Base-by-base conservation (phyloP, 2,329 filamentous ascomycete species). In the Fusarium compactum region DNA sequence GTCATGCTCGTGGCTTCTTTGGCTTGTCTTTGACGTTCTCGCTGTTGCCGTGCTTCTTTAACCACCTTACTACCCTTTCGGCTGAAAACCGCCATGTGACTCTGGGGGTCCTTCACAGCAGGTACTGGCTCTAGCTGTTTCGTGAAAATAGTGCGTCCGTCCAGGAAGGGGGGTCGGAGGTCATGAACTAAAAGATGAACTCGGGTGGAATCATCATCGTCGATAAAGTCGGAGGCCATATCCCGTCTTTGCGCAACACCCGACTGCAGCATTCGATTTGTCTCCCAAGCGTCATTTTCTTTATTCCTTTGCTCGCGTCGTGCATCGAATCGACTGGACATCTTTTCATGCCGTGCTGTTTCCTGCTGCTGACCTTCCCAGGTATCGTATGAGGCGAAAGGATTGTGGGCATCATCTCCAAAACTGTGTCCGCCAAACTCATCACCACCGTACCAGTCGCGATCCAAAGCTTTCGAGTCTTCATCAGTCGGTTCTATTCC, bases 61-160 rank as follows among this genome's bases (percentile, higher is more conserved):
- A 99, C 96, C 3, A 98, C 94, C 74, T 90, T 92, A 78, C 95
- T 98, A 1, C 96, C 96, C 79, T 98, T 98, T 45, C 95, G 89
- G 82, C 94, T 97, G 75, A 98, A 98, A 2, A 99, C 95, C 2
- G 96, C 96, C 96, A 99, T 97, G 77, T 99, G 96, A 78, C 97
- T 99, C 80, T 98, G 95, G 27, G 92, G 91, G 78, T 99, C 96
- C 55, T 92, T 89, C 16, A 99, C 93, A 1, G 96, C 97, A 1
- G 95, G 94, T 2, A 99, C 92, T 0, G 96, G 97, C 63, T 99
- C 96, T 24, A 98, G 80, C 80, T 99, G 97, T 80, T 98, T 98
- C 6, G 96, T 99, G 79, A 99, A 99, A 61, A 99, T 92, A 22
- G 92, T 98, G 74, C 94, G 90, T 25, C 96, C 96, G 81, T 99